These are phyloP conservation scores for Lathyrus aphaca DNA, from an alignment of 306 rosid genomes.

Conservation along the genomic window DNA sequence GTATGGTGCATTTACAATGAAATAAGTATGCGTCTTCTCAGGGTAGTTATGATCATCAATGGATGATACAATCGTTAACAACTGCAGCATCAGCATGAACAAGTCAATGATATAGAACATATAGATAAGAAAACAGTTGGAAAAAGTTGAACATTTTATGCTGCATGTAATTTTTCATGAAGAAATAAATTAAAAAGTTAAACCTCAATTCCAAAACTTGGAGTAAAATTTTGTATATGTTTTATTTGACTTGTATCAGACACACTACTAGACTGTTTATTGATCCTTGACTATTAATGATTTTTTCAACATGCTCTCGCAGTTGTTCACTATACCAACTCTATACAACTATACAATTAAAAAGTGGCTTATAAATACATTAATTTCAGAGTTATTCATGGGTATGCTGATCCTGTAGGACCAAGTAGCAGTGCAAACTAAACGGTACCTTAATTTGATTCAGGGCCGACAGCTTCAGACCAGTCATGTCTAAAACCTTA, in stretches of 20 bases:
- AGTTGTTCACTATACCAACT: conserved; percentile 13
- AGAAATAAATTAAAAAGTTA: conserved; percentile 11
- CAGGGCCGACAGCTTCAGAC: conserved; percentile 88
- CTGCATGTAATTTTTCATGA: conserved; percentile 8
- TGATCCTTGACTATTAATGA: conserved; percentile 17
- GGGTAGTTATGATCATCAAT: conserved; percentile 96
- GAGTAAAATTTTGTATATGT: neutral
- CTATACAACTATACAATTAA: conserved; percentile 28
- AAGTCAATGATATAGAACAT: conserved; percentile 20
- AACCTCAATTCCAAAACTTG: neutral
- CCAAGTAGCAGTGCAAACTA: conserved; percentile 25
- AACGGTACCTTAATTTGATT: conserved; percentile 78
- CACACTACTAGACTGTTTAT: neutral
- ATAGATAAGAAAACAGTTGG: neutral
- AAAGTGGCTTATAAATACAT: neutral
- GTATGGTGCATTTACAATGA: conserved; percentile 81
- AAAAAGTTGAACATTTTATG: neutral
- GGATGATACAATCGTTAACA: conserved; percentile 78
- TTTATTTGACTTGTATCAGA: conserved; percentile 22
- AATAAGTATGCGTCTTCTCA: conserved; percentile 86
- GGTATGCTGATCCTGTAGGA: neutral
- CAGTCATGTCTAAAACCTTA: conserved; percentile 95
- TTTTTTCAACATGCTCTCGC: conserved; percentile 23
- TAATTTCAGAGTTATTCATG: conserved; percentile 29
- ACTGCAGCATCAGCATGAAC: conserved; percentile 64